Conservation (phyloP, 768 basidiomycete genomes). For the Strobilomyces dryophilus region DNA sequence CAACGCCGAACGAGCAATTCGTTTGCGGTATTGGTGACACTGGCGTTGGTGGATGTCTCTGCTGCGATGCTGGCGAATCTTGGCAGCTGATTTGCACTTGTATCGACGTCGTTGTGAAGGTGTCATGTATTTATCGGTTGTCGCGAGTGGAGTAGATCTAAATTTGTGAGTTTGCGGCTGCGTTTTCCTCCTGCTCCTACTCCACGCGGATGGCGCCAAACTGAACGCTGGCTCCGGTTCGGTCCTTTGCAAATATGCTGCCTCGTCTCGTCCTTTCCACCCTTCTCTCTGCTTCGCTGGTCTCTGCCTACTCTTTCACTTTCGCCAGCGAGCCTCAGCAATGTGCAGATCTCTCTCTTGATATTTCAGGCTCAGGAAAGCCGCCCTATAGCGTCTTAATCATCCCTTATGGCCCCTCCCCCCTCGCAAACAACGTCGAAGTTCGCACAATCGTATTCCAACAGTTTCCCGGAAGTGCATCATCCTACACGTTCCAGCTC, state of each 20-base stretch:
- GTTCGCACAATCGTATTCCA: slow-evolving; percentile 56
- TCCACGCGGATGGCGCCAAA: slow-evolving; percentile 7
- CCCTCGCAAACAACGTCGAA: slow-evolving; percentile 60
- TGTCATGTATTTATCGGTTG: too few relatives aligned
- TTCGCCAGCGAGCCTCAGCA: slow-evolving; percentile 51
- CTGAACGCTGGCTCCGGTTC: background rate
- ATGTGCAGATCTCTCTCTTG: slow-evolving; percentile 59
- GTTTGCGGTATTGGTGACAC: background rate
- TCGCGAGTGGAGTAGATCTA: background rate
- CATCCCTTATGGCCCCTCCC: slow-evolving; percentile 61
- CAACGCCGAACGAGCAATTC: background rate
- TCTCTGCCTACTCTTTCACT: slow-evolving; percentile 39
- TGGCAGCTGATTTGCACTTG: background rate
- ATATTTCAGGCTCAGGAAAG: slow-evolving; percentile 54
- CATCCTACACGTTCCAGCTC: slow-evolving; percentile 50
- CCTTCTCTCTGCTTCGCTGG: slow-evolving; percentile 26
- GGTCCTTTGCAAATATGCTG: slow-evolving; percentile 10
- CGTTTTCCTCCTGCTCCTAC: background rate
- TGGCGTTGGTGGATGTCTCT: background rate
- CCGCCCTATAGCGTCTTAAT: slow-evolving; percentile 69
- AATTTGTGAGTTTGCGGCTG: background rate
- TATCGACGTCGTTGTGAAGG: background rate
- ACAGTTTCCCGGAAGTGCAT: slow-evolving; percentile 41
- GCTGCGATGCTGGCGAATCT: background rate
- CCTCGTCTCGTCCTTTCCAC: slow-evolving; percentile 7